These are phyloP conservation scores for Mycena leptocephala DNA, from an alignment of 768 basidiomycete genomes.

Conservation along the genomic window DNA sequence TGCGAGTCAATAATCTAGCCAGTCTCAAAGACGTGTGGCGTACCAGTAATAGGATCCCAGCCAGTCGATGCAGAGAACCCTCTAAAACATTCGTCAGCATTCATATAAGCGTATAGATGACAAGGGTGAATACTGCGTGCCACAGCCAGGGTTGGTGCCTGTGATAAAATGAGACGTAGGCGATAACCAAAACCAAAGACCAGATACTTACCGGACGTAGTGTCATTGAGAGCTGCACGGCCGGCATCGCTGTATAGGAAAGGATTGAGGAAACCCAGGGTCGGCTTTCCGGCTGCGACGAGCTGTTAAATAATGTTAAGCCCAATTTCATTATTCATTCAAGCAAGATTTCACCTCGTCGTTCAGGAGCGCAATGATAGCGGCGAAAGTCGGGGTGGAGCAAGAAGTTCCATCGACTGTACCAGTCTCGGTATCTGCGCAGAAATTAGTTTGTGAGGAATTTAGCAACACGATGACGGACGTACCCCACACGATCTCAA, in stretches of 20 bases:
- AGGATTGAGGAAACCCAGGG: conserved; percentile 52
- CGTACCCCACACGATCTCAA: conserved; percentile 26
- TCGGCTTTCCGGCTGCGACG: conserved; percentile 42
- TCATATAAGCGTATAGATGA: not conserved
- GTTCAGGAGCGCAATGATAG: conserved; percentile 60
- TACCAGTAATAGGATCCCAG: not conserved
- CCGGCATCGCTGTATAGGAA: conserved; percentile 48
- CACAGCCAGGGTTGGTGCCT: not conserved
- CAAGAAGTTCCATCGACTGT: conserved; percentile 59
- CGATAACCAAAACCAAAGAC: conserved; percentile 44
- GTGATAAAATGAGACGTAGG: not conserved
- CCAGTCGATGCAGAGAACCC: not conserved
- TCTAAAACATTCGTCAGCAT: not conserved
- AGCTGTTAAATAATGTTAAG: too few relatives aligned
- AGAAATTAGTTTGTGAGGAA: not conserved
- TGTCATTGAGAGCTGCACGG: conserved; percentile 52
- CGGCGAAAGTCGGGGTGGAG: conserved; percentile 59
- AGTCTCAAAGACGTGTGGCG: too few relatives aligned
- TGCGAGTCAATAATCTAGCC: too few relatives aligned
- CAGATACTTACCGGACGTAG: conserved; percentile 49
- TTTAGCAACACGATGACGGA: not conserved
- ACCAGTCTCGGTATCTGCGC: not conserved
- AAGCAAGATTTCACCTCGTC: conserved; percentile 60
- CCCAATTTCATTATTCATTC: too few relatives aligned
- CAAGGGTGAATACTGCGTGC: not conserved